A percentile compares a stretch with the other conserved stretches of the same genome.
Conservation (phyloP, 176 grass and related monocot genomes). For the Phoenix dactylifera region DNA sequence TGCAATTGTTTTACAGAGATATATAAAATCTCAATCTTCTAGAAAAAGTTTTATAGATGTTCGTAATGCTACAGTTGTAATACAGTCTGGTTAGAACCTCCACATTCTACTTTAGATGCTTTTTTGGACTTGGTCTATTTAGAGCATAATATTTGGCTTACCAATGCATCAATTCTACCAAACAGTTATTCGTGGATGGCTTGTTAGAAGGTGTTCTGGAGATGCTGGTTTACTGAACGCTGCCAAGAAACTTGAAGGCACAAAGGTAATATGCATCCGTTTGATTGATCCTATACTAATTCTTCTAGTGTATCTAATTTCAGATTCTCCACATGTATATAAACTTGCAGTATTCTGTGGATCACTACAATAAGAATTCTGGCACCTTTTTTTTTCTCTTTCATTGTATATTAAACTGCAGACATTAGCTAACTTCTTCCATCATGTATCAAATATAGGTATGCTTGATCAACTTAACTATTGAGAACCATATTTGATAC, state of each 20-base stretch:
- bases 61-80: slow-evolving; percentile 54
- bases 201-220: slow-evolving; percentile 70
- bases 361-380: no score
- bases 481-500: no score
- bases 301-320: slow-evolving; percentile 30
- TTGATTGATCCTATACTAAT: background rate
- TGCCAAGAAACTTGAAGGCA: slow-evolving; percentile 45
- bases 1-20: slow-evolving; percentile 55
- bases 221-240: slow-evolving; percentile 63
- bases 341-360: no score
- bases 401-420: no score
- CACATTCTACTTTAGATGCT: background rate
- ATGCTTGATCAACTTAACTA: no score
- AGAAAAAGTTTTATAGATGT: slow-evolving; percentile 57
- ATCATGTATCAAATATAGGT: no score
- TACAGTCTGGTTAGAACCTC: slow-evolving; percentile 75
- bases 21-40: slow-evolving; percentile 50
- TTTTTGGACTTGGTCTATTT: background rate
- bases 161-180: slow-evolving; percentile 5
- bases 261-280: slow-evolving; percentile 9
- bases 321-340: no score
- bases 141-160: background rate
- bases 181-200: slow-evolving; percentile 66
- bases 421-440: no score
- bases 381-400: no score